Evolutionary conservation across 768 basidiomycete genomes (phyloP), one percentile per base, ranked within the genome.

Genomic region (Suillus alpinus): DNA sequence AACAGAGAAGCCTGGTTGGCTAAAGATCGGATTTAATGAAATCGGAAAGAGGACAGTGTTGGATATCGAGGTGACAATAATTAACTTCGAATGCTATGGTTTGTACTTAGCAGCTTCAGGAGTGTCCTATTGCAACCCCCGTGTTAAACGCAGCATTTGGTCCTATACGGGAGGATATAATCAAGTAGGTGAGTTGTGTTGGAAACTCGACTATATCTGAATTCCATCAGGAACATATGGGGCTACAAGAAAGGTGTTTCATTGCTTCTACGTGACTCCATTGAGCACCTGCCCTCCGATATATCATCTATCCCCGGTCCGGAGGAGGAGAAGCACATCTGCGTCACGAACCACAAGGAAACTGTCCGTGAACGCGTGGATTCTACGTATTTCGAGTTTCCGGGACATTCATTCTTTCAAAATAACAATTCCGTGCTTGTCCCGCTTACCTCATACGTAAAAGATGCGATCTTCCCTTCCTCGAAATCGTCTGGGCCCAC

Each of bases 351-450:
- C 70, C 92, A 94, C 70, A 89, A 89, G 61, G 85, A 80, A 13
- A 85, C 80, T 10, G 86, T 96, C 1, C 89, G 94, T 58, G 95
- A 97, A 74, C 82, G 83, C 51, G 92, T 98, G 29, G 95, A 93
- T 9, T 76, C 83, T 63, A 85, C 80, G 71, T 73, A 89, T 49
- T 97, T 98, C 76, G 88, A 95, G 70, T 95, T 92, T 74, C 83
- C 80, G 23, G 92, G 88, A 6, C 87, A 90, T 51, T 90, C 92
- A 4, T 99, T 98, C 81, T 98, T 98, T 83, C 96, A 99, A 71
- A 98, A 98, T 80, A 99, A 99, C 83, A 95, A 96, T 70, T 86
- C 92, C 7, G 91, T 96, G 41, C 84, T 98, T 32, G 80, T 86
- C 6, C 87, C 92, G 0, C 82, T 99, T 56, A 91, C 91, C n/a